Conservation (phyloP, 371 early-diverging fungal genomes). For the Mucor racemosus region DNA sequence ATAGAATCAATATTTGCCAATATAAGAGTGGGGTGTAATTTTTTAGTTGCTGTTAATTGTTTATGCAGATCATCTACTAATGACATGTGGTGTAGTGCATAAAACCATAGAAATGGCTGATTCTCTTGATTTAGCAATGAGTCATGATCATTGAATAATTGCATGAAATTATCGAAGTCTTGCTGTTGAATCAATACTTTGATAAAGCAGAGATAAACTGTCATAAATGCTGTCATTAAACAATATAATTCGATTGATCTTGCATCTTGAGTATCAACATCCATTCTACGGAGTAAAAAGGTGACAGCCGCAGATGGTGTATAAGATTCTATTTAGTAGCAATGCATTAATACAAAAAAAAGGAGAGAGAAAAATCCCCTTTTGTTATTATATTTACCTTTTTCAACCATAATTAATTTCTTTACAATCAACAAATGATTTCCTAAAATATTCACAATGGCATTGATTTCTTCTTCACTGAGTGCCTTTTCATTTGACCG, state of each 20-base stretch:
- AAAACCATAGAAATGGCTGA: constrained; percentile 19
- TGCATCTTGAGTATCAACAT: constrained; percentile 14
- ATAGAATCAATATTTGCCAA: constrained; percentile 41
- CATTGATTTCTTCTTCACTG: constrained; percentile 1
- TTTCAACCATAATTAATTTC: constrained; percentile 1
- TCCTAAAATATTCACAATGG: constrained; percentile 9
- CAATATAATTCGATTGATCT: constrained; percentile 33
- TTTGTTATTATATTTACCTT: neutral
- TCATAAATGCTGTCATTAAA: constrained; percentile 50
- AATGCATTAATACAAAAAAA: neutral
- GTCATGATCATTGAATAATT: constrained; percentile 39
- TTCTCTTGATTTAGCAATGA: constrained; percentile 14
- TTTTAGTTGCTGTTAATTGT: constrained; percentile 13
- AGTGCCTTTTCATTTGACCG: neutral
- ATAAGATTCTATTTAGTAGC: constrained; percentile 34
- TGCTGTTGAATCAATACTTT: constrained; percentile 34
- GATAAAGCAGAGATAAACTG: constrained; percentile 49
- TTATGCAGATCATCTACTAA: constrained; percentile 24
- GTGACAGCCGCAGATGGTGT: constrained; percentile 75
- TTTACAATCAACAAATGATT: constrained; percentile 6
- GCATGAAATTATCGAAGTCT: constrained; percentile 36
- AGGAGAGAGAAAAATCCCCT: neutral
- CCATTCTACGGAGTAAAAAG: constrained; percentile 23
- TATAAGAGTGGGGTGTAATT: neutral
- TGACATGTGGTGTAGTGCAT: constrained; percentile 5